Conservation (phyloP, 257 asterid genomes). For the Craterostigma plantagineum region DNA sequence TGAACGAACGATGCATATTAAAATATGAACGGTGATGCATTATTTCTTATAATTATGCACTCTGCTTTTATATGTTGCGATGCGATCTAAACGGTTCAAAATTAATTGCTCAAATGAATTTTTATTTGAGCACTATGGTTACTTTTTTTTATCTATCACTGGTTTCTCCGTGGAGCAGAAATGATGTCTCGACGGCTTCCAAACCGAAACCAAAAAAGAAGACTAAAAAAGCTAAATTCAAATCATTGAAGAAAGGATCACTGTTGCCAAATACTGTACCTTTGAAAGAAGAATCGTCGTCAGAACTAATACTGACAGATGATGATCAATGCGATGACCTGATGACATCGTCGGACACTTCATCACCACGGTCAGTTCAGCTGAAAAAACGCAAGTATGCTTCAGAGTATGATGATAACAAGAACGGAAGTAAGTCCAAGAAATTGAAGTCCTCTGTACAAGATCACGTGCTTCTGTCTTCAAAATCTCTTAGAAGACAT, state of each 20-base stretch:
- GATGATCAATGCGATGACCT: conserved; percentile 47
- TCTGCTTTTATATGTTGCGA: no score
- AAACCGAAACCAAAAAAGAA: conserved; percentile 73
- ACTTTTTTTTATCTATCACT: not conserved
- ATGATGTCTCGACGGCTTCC: conserved; percentile 20
- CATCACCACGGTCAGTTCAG: conserved; percentile 37
- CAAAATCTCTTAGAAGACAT: conserved; percentile 30
- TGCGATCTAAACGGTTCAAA: no score
- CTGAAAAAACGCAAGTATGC: conserved; percentile 47
- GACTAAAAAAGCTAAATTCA: conserved; percentile 74
- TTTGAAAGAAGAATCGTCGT: conserved; percentile 48
- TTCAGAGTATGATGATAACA: conserved; percentile 33
- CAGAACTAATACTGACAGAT: conserved; percentile 44
- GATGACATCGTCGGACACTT: conserved; percentile 37
- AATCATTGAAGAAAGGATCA: conserved; percentile 81
- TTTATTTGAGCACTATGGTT: no score
- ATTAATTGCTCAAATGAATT: no score
- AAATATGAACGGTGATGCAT: no score
- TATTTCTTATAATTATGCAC: no score
- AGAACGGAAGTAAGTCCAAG: conserved; percentile 40
- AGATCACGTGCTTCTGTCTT: conserved; percentile 16
- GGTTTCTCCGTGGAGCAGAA: conserved; percentile 37
- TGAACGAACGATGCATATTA: no score
- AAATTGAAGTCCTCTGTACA: conserved; percentile 39
- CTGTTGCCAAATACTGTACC: conserved; percentile 39